Evolutionary conservation across 2,329 filamentous ascomycete genomes (phyloP).

Genomic region (Dactylonectria estremocensis): DNA sequence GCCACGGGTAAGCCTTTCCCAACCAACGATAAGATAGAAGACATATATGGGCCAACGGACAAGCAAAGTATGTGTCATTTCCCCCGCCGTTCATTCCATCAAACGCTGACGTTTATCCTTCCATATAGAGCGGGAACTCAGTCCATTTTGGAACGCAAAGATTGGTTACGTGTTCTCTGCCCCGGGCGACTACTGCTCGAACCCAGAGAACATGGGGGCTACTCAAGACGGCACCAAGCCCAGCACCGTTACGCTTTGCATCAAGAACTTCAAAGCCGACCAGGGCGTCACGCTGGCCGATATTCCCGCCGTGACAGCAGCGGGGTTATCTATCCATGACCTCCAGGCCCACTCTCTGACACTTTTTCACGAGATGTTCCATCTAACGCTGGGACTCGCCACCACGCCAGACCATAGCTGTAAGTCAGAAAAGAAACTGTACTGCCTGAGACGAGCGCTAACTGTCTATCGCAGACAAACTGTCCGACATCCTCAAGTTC

Average conservation of each 20-base stretch:
- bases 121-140: not conserved
- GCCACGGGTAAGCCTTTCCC: not conserved
- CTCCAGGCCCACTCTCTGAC: no score
- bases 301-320: not conserved
- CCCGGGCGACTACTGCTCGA: not conserved
- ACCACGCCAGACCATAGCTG: no score
- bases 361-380: no score
- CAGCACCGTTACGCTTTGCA: not conserved
- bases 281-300: not conserved
- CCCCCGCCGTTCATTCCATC: not conserved
- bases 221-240: not conserved
- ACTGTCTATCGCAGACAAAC: no score
- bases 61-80: not conserved
- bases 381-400: no score
- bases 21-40: not conserved
- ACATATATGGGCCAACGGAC: not conserved
- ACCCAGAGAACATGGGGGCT: not conserved
- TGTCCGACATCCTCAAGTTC: no score
- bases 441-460: no score
- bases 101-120: not conserved
- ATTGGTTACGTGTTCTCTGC: not conserved
- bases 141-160: not conserved
- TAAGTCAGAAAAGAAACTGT: no score
- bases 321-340: not conserved
- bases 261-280: not conserved